Conservation (phyloP, 306 rosid species). For the Canavalia ensiformis region DNA sequence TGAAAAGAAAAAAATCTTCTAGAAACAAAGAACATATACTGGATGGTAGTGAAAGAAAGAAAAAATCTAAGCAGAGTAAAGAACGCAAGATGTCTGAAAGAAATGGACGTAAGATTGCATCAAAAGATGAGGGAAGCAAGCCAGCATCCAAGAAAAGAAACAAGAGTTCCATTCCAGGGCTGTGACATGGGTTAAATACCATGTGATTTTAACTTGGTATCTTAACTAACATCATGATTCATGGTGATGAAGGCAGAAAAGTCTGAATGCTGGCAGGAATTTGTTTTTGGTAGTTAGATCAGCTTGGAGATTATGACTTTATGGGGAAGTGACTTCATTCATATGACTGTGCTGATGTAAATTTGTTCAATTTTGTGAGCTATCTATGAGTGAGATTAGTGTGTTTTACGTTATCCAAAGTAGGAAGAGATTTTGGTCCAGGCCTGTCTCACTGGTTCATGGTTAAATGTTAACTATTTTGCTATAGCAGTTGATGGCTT, state of each 20-base stretch:
- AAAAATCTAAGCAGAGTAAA: constrained; percentile 54
- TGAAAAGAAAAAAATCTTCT: constrained; percentile 67
- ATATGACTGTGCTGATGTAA: constrained; percentile 28
- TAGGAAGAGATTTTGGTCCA: constrained; percentile 13
- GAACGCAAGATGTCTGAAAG: constrained; percentile 43
- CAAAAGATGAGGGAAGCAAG: constrained; percentile 51
- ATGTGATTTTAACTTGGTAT: neutral
- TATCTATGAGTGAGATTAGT: constrained; percentile 1
- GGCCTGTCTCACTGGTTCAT: neutral
- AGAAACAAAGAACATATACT: constrained; percentile 34
- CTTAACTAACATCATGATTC: neutral
- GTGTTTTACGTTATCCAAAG: constrained; percentile 8
- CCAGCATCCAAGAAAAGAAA: constrained; percentile 58
- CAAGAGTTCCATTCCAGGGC: constrained; percentile 41
- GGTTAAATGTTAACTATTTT: constrained; percentile 6
- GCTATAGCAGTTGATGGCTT: constrained; percentile 25
- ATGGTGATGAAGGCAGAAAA: neutral
- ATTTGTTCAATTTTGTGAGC: constrained; percentile 38
- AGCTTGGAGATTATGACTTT: constrained; percentile 26
- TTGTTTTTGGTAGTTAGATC: constrained; percentile 20
- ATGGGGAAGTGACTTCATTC: constrained; percentile 13
- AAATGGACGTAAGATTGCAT: constrained; percentile 40
- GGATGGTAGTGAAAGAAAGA: constrained; percentile 50
- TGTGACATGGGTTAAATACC: constrained; percentile 33
- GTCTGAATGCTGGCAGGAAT: constrained; percentile 8